These are phyloP conservation scores for Trichocomaceae sp. DNA, from an alignment of 2,329 filamentous ascomycete genomes.

Conservation along the genomic window DNA sequence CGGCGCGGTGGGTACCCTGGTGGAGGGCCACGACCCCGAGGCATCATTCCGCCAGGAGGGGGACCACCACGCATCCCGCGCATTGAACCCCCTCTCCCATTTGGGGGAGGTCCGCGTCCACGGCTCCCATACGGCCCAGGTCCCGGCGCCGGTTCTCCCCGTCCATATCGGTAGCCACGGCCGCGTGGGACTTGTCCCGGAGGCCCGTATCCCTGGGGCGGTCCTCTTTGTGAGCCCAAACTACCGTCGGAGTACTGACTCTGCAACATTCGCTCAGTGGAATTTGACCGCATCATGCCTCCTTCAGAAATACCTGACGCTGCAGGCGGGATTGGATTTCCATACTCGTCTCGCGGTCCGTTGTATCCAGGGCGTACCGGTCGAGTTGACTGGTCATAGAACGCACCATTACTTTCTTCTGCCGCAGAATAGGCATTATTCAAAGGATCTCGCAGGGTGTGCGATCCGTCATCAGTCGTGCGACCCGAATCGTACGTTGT, in stretches of 20 bases:
- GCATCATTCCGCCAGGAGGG: constrained; percentile 41
- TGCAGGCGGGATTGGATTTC: constrained; percentile 31
- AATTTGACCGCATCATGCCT: constrained; percentile 35
- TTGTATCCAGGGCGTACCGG: constrained; percentile 20
- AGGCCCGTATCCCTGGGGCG: constrained; percentile 36
- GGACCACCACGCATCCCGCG: constrained; percentile 30
- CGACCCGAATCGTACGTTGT: constrained; percentile 32
- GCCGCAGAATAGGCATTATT: background rate
- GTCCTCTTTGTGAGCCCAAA: constrained; percentile 37
- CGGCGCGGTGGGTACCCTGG: constrained; percentile 47
- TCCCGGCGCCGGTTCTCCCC: constrained; percentile 10
- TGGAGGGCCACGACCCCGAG: constrained; percentile 41
- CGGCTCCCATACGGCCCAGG: constrained; percentile 28
- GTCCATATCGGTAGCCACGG: constrained; percentile 42
- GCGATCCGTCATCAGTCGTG: constrained; percentile 3
- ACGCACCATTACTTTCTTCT: background rate
- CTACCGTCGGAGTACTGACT: constrained; percentile 44
- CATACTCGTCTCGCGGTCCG: constrained; percentile 36
- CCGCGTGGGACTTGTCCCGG: constrained; percentile 38
- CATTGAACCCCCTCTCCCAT: constrained; percentile 40
- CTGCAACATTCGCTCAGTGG: constrained; percentile 36
- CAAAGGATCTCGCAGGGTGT: constrained; percentile 6
- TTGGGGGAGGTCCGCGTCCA: constrained; percentile 29
- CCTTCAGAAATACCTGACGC: constrained; percentile 24
- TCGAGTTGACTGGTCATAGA: constrained; percentile 1